A percentile compares a stretch with the other conserved stretches of the same genome.
Conservation (phyloP, 2,329 filamentous ascomycete genomes). For the Zymoseptoria pseudotritici region DNA sequence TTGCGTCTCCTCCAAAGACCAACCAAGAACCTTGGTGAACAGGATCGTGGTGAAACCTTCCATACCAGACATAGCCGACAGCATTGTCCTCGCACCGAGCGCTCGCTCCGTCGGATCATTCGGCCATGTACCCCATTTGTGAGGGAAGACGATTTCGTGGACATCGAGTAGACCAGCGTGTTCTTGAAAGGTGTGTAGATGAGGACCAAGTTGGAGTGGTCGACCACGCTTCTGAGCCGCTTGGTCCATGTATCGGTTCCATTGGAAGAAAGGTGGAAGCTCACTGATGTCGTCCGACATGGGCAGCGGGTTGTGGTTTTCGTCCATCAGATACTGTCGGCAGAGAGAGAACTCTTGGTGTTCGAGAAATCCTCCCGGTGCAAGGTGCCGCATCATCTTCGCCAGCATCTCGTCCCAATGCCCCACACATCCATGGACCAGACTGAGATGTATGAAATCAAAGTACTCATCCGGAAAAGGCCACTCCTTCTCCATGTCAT, state of each 20-base stretch:
- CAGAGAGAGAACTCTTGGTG: constrained; percentile 25
- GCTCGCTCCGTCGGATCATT: constrained; percentile 12
- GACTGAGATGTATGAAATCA: constrained; percentile 17
- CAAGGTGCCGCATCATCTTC: constrained; percentile 14
- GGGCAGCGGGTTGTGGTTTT: constrained; percentile 4
- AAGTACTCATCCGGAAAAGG: constrained; percentile 18
- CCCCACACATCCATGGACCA: constrained; percentile 21
- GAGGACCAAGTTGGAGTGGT: constrained; percentile 14
- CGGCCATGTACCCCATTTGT: constrained; percentile 17
- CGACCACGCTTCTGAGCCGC: constrained; percentile 14
- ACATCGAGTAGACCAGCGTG: constrained; percentile 9
- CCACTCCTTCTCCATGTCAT: constrained; percentile 18
- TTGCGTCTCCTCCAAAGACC: constrained; percentile 20
- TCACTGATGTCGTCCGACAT: constrained; percentile 9
- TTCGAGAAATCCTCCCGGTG: constrained; percentile 30
- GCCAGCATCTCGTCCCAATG: constrained; percentile 17
- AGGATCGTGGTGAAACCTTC: constrained; percentile 24
- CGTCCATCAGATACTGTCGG: constrained; percentile 13
- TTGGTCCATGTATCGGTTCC: constrained; percentile 14
- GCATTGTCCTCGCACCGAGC: constrained; percentile 19
- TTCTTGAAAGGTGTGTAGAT: constrained; percentile 8
- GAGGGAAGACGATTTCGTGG: constrained; percentile 8
- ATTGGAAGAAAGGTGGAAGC: constrained; percentile 12
- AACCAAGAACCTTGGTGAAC: constrained; percentile 23
- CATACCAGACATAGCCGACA: constrained; percentile 22